These are phyloP conservation scores for Eutrema heterophyllum DNA, from an alignment of 345 rosid genomes.

Conservation along the genomic window DNA sequence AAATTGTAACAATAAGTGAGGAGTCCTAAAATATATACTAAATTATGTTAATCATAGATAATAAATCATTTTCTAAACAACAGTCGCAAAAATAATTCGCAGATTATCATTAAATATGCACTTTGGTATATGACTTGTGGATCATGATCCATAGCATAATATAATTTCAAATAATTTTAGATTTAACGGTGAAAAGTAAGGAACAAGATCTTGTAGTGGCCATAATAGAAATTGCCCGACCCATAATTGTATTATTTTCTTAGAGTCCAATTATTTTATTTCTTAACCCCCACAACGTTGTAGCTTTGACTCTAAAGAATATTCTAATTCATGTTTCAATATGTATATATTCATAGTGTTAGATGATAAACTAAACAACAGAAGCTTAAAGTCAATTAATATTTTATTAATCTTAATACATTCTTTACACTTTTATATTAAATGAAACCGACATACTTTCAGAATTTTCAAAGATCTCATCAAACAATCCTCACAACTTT, in stretches of 20 bases:
- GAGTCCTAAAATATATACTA: background rate
- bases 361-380: conserved; percentile 2
- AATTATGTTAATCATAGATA: background rate
- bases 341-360: background rate
- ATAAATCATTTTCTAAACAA: too few species aligned
- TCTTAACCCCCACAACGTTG: background rate
- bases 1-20: background rate
- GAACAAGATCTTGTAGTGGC: background rate
- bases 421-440: background rate
- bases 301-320: conserved; percentile 9
- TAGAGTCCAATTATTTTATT: background rate
- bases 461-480: background rate
- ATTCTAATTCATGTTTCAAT: background rate
- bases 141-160: background rate
- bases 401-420: conserved; percentile 7
- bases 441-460: conserved; percentile 12
- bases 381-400: conserved; percentile 21
- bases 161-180: background rate
- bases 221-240: background rate
- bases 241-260: conserved; percentile 8
- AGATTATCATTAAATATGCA: background rate
- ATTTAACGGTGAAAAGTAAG: background rate
- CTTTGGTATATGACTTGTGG: background rate
- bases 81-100: background rate
- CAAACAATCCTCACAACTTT: background rate